Evolutionary conservation across 805 yeast genomes (phyloP).

Genomic region (Suhomyces pyralidae): DNA sequence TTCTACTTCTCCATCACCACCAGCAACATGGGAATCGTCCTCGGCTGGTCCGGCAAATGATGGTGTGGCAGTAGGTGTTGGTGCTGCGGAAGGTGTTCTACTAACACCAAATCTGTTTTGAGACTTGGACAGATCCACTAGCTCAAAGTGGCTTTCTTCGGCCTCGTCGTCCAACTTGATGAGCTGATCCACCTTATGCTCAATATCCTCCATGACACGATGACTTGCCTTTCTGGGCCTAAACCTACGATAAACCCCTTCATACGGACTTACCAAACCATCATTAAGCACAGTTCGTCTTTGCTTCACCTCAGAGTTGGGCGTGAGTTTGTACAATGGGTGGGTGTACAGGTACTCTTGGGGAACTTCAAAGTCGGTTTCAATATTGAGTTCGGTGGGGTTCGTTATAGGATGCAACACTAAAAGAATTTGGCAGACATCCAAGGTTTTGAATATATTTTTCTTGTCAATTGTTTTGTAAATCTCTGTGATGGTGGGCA

Average conservation of each 20-base stretch:
- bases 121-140: constrained; percentile 54
- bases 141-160: constrained; percentile 72
- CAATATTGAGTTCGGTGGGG: constrained; percentile 39
- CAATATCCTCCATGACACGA: constrained; percentile 72
- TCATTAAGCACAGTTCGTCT: constrained; percentile 56
- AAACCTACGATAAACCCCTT: constrained; percentile 64
- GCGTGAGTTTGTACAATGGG: constrained; percentile 36
- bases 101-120: constrained; percentile 23
- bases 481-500: constrained; percentile 85
- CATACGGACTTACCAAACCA: constrained; percentile 82
- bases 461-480: constrained; percentile 87
- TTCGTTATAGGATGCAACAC: constrained; percentile 54
- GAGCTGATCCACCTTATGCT: constrained; percentile 72
- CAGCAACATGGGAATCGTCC: not conserved
- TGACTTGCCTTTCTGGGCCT: constrained; percentile 70
- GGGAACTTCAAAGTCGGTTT: constrained; percentile 46
- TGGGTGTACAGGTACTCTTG: constrained; percentile 31
- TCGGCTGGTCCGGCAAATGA: not conserved
- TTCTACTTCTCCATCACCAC: constrained; percentile 5
- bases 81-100: constrained; percentile 24
- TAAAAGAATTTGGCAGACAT: constrained; percentile 78
- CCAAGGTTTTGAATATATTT: constrained; percentile 82
- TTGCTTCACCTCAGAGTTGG: constrained; percentile 40
- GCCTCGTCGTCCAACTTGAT: constrained; percentile 78
- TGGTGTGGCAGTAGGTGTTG: constrained; percentile 15